These are phyloP conservation scores for Phytophthora uliginosa DNA, from an alignment of 352 stramenopile genomes.

Conservation along the genomic window DNA sequence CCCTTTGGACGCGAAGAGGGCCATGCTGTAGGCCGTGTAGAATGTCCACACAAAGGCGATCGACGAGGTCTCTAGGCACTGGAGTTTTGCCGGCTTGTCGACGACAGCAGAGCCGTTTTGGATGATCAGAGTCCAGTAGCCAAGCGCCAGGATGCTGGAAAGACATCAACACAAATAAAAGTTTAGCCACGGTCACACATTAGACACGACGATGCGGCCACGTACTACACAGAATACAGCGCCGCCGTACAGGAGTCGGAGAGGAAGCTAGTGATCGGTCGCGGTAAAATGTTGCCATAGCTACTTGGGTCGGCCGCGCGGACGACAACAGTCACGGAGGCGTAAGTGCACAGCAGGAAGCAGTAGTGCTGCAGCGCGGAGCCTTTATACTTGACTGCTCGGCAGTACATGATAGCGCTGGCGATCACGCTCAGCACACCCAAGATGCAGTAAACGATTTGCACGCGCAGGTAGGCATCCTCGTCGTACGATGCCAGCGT, in stretches of 20 bases:
- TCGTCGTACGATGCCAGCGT: slow-evolving; percentile 33
- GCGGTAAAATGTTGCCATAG: slow-evolving; percentile 44
- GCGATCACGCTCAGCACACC: slow-evolving; percentile 29
- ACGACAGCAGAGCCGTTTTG: slow-evolving; percentile 46
- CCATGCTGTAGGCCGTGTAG: slow-evolving; percentile 46
- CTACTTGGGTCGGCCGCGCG: slow-evolving; percentile 41
- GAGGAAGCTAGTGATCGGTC: slow-evolving; percentile 32
- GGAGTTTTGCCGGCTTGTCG: slow-evolving; percentile 32
- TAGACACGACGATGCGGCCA: background rate
- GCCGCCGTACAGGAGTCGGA: slow-evolving; percentile 48
- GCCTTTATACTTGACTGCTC: slow-evolving; percentile 30
- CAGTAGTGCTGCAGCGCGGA: slow-evolving; percentile 38
- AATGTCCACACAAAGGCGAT: slow-evolving; percentile 53
- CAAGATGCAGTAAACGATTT: slow-evolving; percentile 39
- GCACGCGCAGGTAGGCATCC: slow-evolving; percentile 30
- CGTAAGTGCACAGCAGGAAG: slow-evolving; percentile 43
- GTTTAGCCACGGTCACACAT: background rate
- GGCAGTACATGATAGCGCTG: slow-evolving; percentile 35
- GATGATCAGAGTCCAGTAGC: slow-evolving; percentile 69
- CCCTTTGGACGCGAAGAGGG: slow-evolving; percentile 44
- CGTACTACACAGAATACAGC: slow-evolving; percentile 53
- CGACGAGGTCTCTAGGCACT: slow-evolving; percentile 34
- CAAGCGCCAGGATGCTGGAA: slow-evolving; percentile 59
- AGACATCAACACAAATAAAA: slow-evolving; percentile 5
- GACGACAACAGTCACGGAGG: slow-evolving; percentile 43